Base-by-base conservation (phyloP, 495 filamentous ascomycete genomes). In the Podospora anserina region DNA sequence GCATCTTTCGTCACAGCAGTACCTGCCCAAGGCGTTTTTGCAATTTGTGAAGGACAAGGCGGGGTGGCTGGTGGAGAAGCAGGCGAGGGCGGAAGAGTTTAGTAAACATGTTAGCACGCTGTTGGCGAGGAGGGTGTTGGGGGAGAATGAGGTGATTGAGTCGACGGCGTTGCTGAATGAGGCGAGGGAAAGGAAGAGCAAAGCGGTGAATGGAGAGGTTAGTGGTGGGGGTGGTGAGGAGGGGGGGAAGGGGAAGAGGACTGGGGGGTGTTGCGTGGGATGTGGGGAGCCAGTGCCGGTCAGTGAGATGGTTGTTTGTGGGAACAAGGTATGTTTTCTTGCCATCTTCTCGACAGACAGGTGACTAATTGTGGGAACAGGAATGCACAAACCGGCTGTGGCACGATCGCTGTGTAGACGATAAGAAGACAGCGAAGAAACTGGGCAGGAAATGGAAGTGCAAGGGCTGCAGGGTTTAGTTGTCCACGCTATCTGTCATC, bases 1-100 rank as follows among this genome's bases (percentile, higher is more conserved):
- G 69, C 79, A 79, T 61, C 70, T 85, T 30, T 84, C 80, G 11
- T 81, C 81, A n/a, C 76, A 78, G 20, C 78, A 76, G 44, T 82
- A 82, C 68, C 70, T 85, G 11, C 80, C 81, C 32, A 77, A 79
- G 7, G 77, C 80, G 44, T 79, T 84, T 60, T 32, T 82, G 20
- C 74, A 68, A 13, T 87, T 87, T 68, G 71, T 81, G 20, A 66
- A 78, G 61, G 72, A 75, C 0, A 82, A 82, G 67, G 81, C 78
- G 4, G 1, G 27, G 2, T 87, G 85, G 85, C 69, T 87, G 49
- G 71, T 72, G 11, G 77, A 76, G 27, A 73, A 74, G 54, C 71
- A 72, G 53, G 72, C 70, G 30, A 74, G 82, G n/a, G 71, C 76
- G 39, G 76, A 74, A 13, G 82, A 85, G 71, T 84, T 84, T 54